A percentile compares a stretch with the other conserved stretches of the same genome.
These are phyloP conservation scores for Verticillium albo-atrum DNA, from an alignment of 2,329 filamentous ascomycete genomes.

Conservation along the genomic window DNA sequence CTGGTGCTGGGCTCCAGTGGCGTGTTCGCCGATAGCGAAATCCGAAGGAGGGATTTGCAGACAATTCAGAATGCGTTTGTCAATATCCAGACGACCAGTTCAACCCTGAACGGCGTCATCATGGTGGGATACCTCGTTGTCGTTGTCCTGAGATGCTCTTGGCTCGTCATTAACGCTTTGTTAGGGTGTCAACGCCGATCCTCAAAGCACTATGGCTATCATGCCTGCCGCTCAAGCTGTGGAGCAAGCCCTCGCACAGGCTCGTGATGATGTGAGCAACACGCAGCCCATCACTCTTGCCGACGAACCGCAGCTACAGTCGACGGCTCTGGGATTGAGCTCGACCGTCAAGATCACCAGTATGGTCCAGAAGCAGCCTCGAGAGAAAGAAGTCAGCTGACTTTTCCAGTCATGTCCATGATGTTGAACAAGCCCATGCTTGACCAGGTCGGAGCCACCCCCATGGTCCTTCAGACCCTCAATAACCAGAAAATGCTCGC, in stretches of 20 bases:
- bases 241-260: conserved; percentile 8
- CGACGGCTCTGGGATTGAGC: conserved; percentile 3
- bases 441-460: conserved; percentile 6
- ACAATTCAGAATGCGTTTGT: neutral
- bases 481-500: conserved; percentile 7
- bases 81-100: neutral
- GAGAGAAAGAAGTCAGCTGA: neutral
- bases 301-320: conserved; percentile 12
- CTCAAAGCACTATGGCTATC: conserved; percentile 1
- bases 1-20: neutral
- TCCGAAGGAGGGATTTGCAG: neutral
- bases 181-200: conserved; percentile 5
- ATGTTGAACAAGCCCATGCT: conserved; percentile 6
- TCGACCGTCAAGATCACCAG: conserved; percentile 10
- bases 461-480: conserved; percentile 3
- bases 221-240: neutral
- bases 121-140: neutral
- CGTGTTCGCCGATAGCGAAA: neutral
- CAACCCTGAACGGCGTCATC: neutral
- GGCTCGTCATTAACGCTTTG: neutral
- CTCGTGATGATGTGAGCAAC: conserved; percentile 5
- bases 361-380: neutral
- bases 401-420: conserved; percentile 5
- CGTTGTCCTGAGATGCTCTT: neutral
- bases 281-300: conserved; percentile 17